Percentiles rank a stretch among this genome's conserved stretches.
phyloP scores from a whole-genome alignment of 345 rosid species.

The Populus ilicifolia region DNA sequence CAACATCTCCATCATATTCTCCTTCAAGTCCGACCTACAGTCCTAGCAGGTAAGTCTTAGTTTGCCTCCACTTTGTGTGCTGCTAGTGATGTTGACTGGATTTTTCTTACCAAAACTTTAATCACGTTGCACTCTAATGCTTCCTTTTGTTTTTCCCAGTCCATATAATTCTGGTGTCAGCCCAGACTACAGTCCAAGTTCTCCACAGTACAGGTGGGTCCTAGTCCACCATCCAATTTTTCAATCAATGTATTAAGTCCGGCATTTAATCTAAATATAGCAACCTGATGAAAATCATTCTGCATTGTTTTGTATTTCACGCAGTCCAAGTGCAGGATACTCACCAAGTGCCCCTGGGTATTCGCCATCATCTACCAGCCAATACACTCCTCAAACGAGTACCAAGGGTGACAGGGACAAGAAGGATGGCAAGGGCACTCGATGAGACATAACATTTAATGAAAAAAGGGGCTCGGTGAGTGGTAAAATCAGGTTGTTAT shows the following conservation, averaged over 20 bases:
- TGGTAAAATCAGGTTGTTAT: too few relatives aligned
- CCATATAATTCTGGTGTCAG: conserved; percentile 70
- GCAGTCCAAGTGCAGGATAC: conserved; percentile 77
- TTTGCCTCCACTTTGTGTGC: background rate
- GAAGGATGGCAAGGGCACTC: conserved; percentile 19
- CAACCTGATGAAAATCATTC: background rate
- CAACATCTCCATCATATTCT: conserved; percentile 88
- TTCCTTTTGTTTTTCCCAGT: conserved; percentile 29
- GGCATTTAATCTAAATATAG: background rate
- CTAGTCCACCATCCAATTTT: background rate
- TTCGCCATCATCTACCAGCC: conserved; percentile 78
- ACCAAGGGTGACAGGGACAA: conserved; percentile 44
- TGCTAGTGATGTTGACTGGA: background rate
- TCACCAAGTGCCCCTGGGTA: conserved; percentile 80
- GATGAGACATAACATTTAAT: background rate
- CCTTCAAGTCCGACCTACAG: conserved; percentile 89
- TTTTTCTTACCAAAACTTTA: background rate
- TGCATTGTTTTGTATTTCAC: background rate
- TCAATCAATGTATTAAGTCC: background rate
- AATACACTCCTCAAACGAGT: conserved; percentile 66
- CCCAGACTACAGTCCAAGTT: conserved; percentile 74
- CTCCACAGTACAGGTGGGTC: conserved; percentile 58
- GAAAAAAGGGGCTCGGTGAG: too few relatives aligned
- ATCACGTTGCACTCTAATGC: background rate
- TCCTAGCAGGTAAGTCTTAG: conserved; percentile 74